A percentile compares a stretch with the other conserved stretches of the same genome.
Evolutionary conservation across 225 moss, liverwort and hornwort species (phyloP).

Genomic region (Marchantia paleacea): DNA sequence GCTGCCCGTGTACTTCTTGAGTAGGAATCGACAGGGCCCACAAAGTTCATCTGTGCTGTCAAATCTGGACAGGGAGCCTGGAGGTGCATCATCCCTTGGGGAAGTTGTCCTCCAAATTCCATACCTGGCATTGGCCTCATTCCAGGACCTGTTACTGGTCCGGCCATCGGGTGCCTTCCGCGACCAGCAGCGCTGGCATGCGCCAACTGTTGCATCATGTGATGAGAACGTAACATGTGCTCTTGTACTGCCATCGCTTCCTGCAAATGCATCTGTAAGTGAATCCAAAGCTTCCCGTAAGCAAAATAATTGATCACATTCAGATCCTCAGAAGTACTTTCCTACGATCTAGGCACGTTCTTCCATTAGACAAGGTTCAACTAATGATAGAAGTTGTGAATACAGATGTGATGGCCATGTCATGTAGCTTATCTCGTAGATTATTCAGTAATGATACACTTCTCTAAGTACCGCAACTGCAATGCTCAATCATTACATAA

Average conservation of each 20-base stretch:
- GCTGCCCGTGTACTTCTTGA: constrained; percentile 43
- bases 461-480: no score
- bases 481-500: no score
- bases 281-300: no score
- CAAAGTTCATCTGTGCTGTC: constrained; percentile 51
- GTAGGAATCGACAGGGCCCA: constrained; percentile 51
- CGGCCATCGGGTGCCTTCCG: constrained; percentile 52
- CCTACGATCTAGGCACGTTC: no score
- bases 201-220: constrained; percentile 64
- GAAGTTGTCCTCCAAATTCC: constrained; percentile 54
- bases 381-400: no score
- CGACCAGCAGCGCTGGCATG: constrained; percentile 56
- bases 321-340: no score
- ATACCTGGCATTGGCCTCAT: constrained; percentile 60
- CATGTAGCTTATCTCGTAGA: no score
- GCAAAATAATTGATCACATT: no score
- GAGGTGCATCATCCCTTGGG: constrained; percentile 62
- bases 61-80: constrained; percentile 57
- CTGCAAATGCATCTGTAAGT: constrained; percentile 64
- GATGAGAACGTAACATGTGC: constrained; percentile 63
- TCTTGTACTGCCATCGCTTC: constrained; percentile 71
- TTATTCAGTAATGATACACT: no score
- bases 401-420: no score
- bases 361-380: no score
- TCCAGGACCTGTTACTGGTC: constrained; percentile 32